phyloP scores from a whole-genome alignment of 441 rosid species.

The Eruca vesicaria region DNA sequence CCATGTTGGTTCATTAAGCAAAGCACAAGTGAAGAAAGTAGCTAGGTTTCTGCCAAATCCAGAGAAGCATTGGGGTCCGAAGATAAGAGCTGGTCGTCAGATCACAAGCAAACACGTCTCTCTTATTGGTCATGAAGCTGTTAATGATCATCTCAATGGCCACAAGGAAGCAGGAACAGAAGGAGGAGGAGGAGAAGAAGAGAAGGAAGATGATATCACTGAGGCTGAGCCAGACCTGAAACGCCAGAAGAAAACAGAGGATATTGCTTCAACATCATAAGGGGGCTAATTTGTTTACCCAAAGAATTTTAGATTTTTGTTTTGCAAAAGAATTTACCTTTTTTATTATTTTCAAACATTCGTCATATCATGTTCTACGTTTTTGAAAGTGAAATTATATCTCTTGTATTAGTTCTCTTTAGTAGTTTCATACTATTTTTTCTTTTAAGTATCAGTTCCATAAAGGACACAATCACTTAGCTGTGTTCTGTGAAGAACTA shows the following conservation, averaged over 20 bases:
- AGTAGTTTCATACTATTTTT: not conserved
- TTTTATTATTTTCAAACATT: not conserved
- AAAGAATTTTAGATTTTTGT: not conserved
- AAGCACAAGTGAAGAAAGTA: slow-evolving; percentile 88
- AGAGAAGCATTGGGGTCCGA: slow-evolving; percentile 99
- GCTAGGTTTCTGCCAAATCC: slow-evolving; percentile 95
- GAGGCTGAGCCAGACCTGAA: slow-evolving; percentile 26
- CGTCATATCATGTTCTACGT: not conserved
- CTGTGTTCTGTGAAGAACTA: too few species aligned
- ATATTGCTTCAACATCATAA: slow-evolving; percentile 29
- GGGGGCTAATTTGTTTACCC: not conserved
- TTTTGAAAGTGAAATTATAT: not conserved
- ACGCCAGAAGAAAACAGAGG: slow-evolving; percentile 35
- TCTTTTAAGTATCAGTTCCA: not conserved
- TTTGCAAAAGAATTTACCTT: not conserved
- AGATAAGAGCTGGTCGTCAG: slow-evolving; percentile 90
- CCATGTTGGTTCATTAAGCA: slow-evolving; percentile 85
- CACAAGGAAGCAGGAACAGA: slow-evolving; percentile 44
- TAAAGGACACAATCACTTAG: not conserved
- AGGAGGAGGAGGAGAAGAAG: slow-evolving; percentile 36
- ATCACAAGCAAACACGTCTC: slow-evolving; percentile 93
- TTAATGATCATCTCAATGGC: slow-evolving; percentile 66
- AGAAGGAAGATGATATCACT: slow-evolving; percentile 36
- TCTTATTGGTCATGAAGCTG: slow-evolving; percentile 85
- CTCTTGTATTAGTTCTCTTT: not conserved